Conservation (phyloP, 1,284 basidiomycete genomes). For the Prillingera fragicola region DNA sequence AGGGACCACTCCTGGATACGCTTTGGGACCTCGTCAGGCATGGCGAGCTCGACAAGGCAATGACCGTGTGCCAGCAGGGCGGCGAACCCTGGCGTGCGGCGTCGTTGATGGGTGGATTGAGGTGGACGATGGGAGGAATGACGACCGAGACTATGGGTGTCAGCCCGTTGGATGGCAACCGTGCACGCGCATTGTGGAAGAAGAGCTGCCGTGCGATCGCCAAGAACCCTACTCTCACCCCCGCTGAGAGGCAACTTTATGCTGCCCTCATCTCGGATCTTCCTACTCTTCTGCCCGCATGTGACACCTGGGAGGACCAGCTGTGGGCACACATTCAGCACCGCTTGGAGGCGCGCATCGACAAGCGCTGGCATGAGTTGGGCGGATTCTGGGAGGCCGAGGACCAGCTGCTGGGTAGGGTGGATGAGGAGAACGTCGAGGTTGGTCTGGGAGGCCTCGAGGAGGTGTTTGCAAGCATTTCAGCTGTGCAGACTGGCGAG, state of each 20-base stretch:
- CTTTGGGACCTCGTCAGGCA: conserved; percentile 42
- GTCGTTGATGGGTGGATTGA: conserved; percentile 47
- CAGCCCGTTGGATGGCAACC: conserved; percentile 56
- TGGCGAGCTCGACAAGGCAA: conserved; percentile 73
- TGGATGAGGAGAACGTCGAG: conserved; percentile 33
- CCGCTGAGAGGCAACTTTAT: conserved; percentile 75
- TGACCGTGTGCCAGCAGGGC: conserved; percentile 73
- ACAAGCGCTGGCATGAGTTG: conserved; percentile 40
- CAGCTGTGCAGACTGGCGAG: conserved; percentile 27
- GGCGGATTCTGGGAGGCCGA: conserved; percentile 48
- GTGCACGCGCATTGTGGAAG: conserved; percentile 75
- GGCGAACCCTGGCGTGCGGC: conserved; percentile 76
- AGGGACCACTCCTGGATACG: conserved; percentile 37
- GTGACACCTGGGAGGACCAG: conserved; percentile 87
- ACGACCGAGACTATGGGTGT: conserved; percentile 47
- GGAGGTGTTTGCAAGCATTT: conserved; percentile 43
- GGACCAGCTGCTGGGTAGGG: conserved; percentile 22
- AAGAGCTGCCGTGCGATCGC: conserved; percentile 71
- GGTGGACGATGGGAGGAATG: conserved; percentile 43
- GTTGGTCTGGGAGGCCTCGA: conserved; percentile 34
- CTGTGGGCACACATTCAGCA: conserved; percentile 87
- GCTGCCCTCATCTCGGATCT: conserved; percentile 84
- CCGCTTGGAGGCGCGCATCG: conserved; percentile 62
- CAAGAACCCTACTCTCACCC: conserved; percentile 61
- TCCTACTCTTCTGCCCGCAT: conserved; percentile 65